Conservation (phyloP, 2,329 filamentous ascomycete genomes). For the Aspergillus neoniger region DNA sequence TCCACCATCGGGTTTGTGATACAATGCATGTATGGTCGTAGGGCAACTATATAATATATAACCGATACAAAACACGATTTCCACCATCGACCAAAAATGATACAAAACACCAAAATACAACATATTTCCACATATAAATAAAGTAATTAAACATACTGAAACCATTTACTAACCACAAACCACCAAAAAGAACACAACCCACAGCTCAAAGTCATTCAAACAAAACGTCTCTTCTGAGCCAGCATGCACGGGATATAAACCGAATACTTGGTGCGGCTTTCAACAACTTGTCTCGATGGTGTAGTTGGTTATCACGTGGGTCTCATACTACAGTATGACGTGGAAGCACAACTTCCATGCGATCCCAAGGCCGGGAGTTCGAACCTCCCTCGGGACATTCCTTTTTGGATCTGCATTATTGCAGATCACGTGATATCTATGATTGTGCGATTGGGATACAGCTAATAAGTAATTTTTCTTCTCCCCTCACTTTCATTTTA, state of each 20-base stretch:
- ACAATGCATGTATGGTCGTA: too few relatives aligned
- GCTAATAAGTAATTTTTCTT: too few relatives aligned
- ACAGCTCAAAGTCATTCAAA: background rate
- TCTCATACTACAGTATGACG: conserved; percentile 10
- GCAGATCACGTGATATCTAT: background rate
- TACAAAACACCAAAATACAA: too few relatives aligned
- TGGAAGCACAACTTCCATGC: conserved; percentile 6
- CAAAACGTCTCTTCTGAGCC: background rate
- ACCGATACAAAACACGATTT: too few relatives aligned
- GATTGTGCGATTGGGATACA: too few relatives aligned
- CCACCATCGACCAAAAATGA: too few relatives aligned
- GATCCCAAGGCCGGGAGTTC: conserved; percentile 12
- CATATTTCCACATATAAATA: too few relatives aligned
- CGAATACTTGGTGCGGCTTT: background rate
- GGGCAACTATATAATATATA: too few relatives aligned
- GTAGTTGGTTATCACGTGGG: conserved; percentile 13
- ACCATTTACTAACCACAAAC: too few relatives aligned
- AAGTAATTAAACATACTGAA: too few relatives aligned
- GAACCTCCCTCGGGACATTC: conserved; percentile 11
- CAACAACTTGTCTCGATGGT: conserved; percentile 10
- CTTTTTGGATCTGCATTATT: background rate
- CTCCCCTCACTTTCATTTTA: too few relatives aligned
- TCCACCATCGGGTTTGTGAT: too few relatives aligned
- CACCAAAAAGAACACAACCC: background rate
- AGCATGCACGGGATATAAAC: background rate